These are phyloP conservation scores for Rhizoclosmatium globosum DNA, from an alignment of 192 early-diverging fungal genomes.

Conservation along the genomic window DNA sequence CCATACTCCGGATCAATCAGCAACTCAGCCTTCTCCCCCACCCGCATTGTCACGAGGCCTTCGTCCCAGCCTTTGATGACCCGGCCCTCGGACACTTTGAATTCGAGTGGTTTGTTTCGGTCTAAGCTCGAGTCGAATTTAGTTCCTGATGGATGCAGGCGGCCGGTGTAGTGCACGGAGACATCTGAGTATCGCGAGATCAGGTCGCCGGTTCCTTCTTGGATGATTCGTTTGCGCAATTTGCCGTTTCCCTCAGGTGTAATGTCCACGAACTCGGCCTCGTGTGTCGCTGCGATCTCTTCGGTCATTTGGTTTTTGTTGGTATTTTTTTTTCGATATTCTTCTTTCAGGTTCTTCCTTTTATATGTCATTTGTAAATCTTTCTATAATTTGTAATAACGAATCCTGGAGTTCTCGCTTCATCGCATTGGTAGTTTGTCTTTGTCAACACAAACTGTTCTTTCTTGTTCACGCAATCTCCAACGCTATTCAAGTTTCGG, in stretches of 20 bases:
- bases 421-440: too few relatives aligned
- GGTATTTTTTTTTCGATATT: too few relatives aligned
- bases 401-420: too few relatives aligned
- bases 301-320: too few relatives aligned
- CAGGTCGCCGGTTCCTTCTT: constrained; percentile 11
- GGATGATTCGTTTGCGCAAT: constrained; percentile 21
- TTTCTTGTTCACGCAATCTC: too few relatives aligned
- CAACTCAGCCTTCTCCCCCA: constrained; percentile 72
- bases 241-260: not conserved
- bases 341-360: too few relatives aligned
- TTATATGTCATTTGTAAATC: too few relatives aligned
- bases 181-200: constrained; percentile 10
- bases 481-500: too few relatives aligned
- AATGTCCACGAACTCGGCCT: not conserved
- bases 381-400: too few relatives aligned
- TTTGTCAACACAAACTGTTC: too few relatives aligned
- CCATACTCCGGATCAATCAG: constrained; percentile 66
- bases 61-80: constrained; percentile 82
- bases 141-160: constrained; percentile 28
- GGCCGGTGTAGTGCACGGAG: constrained; percentile 57
- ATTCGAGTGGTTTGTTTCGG: constrained; percentile 67
- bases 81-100: constrained; percentile 56
- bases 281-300: too few relatives aligned
- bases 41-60: constrained; percentile 70
- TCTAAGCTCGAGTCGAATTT: constrained; percentile 50